Percentiles rank a stretch among this genome's conserved stretches.
Conservation (phyloP, 1,284 basidiomycete species). For the Sporisorium reilianum region DNA sequence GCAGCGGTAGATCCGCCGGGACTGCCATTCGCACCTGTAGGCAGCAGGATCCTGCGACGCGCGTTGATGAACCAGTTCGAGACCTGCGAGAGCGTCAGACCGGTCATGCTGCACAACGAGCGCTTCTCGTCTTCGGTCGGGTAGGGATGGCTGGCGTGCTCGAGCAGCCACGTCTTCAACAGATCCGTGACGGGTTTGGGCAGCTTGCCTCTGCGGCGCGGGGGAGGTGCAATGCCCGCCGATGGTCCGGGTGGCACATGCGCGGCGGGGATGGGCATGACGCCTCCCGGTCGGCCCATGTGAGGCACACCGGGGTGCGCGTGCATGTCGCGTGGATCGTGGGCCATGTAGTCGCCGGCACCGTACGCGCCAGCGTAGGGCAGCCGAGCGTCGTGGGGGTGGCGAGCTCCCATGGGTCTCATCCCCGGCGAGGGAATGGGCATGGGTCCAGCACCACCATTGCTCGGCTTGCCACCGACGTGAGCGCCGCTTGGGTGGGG, state of each 20-base stretch:
- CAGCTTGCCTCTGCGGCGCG: conserved; percentile 79
- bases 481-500: conserved; percentile 15
- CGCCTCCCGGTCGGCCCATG: conserved; percentile 24
- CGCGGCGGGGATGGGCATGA: conserved; percentile 24
- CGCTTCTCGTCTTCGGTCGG: conserved; percentile 92
- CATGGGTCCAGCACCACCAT: conserved; percentile 18
- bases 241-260: conserved; percentile 50
- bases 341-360: conserved; percentile 23
- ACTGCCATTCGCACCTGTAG: conserved; percentile 44
- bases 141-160: conserved; percentile 88
- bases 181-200: conserved; percentile 90
- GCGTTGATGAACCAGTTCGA: conserved; percentile 68
- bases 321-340: conserved; percentile 41
- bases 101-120: conserved; percentile 84
- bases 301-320: conserved; percentile 23
- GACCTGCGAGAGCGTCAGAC: conserved; percentile 86
- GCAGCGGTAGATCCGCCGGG: conserved; percentile 40
- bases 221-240: conserved; percentile 46
- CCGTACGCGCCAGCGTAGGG: conserved; percentile 27
- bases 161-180: conserved; percentile 88
- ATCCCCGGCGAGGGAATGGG: conserved; percentile 23
- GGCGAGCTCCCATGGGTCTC: conserved; percentile 17
- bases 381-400: conserved; percentile 21
- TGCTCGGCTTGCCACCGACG: conserved; percentile 14
- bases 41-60: conserved; percentile 59